Conservation (phyloP, 495 filamentous ascomycete species). For the Lindgomyces ingoldianus region DNA sequence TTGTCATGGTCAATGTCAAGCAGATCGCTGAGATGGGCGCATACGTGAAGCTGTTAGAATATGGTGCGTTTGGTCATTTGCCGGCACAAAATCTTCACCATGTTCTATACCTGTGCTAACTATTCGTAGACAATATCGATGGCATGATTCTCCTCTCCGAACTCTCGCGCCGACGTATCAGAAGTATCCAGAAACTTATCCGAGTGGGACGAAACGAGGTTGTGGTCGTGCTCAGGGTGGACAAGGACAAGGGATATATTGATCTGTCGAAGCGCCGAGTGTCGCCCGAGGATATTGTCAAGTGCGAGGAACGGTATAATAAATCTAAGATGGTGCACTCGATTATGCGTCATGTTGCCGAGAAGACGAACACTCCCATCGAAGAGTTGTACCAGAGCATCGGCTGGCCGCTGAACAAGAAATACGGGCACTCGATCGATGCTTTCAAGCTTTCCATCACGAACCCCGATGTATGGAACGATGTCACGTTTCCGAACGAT, state of each 20-base stretch:
- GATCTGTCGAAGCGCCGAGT: conserved; percentile 98
- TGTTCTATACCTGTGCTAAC: background rate
- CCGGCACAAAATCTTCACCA: background rate
- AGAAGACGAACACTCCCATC: conserved; percentile 92
- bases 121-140: conserved; percentile 80
- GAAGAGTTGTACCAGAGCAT: conserved; percentile 91
- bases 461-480: conserved; percentile 94
- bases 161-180: conserved; percentile 91
- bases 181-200: conserved; percentile 98
- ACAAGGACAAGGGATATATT: conserved; percentile 99
- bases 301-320: conserved; percentile 99
- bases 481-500: conserved; percentile 82
- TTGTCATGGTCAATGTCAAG: conserved; percentile 83
- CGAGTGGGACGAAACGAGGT: conserved; percentile 97
- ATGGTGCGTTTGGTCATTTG: conserved; percentile 52
- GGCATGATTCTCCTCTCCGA: conserved; percentile 99
- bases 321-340: conserved; percentile 99
- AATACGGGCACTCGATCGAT: conserved; percentile 93
- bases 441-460: conserved; percentile 99
- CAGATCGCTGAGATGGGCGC: conserved; percentile 99
- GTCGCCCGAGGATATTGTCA: conserved; percentile 93
- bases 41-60: conserved; percentile 98
- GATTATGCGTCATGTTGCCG: conserved; percentile 96
- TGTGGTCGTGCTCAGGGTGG: conserved; percentile 94
- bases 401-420: conserved; percentile 95